Evolutionary conservation across 106 monocot species (phyloP).

Genomic region (Dendrobium officinale): DNA sequence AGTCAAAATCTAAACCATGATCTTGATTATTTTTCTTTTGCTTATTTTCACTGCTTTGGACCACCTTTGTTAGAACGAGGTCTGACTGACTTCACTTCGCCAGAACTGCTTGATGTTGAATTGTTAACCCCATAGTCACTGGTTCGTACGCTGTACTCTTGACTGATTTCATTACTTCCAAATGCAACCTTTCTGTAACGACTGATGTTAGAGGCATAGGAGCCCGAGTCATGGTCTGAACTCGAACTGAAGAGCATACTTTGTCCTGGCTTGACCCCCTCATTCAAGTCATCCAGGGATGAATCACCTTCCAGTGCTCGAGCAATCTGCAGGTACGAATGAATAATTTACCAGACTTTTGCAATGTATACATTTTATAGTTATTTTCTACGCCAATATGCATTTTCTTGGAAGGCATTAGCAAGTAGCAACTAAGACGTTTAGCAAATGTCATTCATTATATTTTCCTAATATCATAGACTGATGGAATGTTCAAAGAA

Average conservation of each 20-base stretch:
- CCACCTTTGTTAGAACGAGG: not conserved
- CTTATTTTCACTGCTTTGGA: not conserved
- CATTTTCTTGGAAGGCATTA: no score
- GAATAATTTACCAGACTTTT: not conserved
- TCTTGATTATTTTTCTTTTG: not conserved
- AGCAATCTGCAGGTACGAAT: conserved; percentile 29
- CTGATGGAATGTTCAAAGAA: no score
- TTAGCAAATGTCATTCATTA: no score
- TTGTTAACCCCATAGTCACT: conserved; percentile 43
- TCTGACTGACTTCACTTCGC: not conserved
- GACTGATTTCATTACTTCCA: conserved; percentile 33
- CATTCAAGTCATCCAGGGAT: conserved; percentile 60
- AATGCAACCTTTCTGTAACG: conserved; percentile 37
- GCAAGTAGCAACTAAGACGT: no score
- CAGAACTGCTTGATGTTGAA: conserved; percentile 27
- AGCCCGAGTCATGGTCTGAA: conserved; percentile 44
- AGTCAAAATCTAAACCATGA: not conserved
- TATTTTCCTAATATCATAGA: no score
- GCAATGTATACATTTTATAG: no score
- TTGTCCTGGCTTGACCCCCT: conserved; percentile 46
- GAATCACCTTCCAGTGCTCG: conserved; percentile 62
- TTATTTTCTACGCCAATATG: no score
- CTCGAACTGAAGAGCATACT: conserved; percentile 37
- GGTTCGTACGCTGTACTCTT: conserved; percentile 37
- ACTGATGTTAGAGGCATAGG: conserved; percentile 43